Base-by-base conservation (phyloP, 2,329 filamentous ascomycete genomes). In the Hypoxylon sp. region DNA sequence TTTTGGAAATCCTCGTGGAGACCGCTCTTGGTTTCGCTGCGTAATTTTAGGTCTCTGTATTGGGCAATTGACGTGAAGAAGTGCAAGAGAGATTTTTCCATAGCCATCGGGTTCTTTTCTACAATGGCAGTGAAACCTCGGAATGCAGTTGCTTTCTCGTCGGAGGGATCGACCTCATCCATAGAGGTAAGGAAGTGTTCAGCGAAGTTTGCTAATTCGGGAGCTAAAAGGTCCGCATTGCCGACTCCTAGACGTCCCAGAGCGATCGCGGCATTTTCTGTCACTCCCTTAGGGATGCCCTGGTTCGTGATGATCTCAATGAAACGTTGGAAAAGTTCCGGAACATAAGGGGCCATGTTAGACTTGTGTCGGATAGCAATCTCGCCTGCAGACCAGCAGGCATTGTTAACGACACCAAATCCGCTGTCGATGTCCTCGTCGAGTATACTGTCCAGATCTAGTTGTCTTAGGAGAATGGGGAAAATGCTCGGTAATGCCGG, bases 321-420 rank as follows among this genome's bases (percentile, higher is more conserved):
- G 29, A 97, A 88, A 42, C 92, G 90, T 69, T 91, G 87, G 65
- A 97, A 90, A 14, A 99, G 84, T 69, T 92, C 88, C 22, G 92
- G 90, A 9, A 94, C 87, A 78, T 92, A 97, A 0, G 91, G 91
- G 1, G 86, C 86, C 88, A 98, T 92, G 59, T 87, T 89, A 69
- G 90, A 89, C 72, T 90, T 88, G 78, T 92, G 87, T 68, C 93
- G 90, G 80, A 97, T 90, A 14, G 94, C 90, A 69, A 98, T 96
- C 83, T 99, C 96, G 46, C 96, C 96, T 24, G 90, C 91, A 5
- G 94, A 97, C 96, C 96, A 99, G 82, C 95, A 98, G 22, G 96
- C 95, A 78, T 99, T 99, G 86, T 98, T 99, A 66, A 98, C 90
- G 31, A 98, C 94, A 67, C 94, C 94, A 79, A 97, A 98, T 13